Evolutionary conservation across 208 protist species (phyloP), one percentile per base, ranked within the genome.

Genomic region (Leishmania mexicana): DNA sequence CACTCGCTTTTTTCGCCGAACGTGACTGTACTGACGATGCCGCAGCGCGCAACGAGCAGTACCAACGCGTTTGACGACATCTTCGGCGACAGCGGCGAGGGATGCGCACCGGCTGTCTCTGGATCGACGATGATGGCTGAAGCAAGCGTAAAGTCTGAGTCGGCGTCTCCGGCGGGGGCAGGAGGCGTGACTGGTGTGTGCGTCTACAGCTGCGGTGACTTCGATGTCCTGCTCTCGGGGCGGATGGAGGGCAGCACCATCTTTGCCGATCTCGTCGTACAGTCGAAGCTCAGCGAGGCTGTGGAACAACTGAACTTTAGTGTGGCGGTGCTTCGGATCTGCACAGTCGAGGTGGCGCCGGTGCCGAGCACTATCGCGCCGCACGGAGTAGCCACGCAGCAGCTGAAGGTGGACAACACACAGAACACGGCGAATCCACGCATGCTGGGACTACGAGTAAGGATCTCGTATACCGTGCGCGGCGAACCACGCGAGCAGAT

Each of bases 291-390:
- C 19, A 64, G 53, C 15, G 76, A 28, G 13, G 31, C 76, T 10
- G 83, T 98, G 54, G 84, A 91, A 51, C 79, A 92, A 28, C 42
- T 98, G 31, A 86, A 79, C 11, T 93, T 96, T 73, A 94, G 95
- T 81, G 89, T 93, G 5, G 92, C 93, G 19, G 92, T 93, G 17
- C 90, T 92, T 17, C 88, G 90, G 75, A 89, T 77, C 24, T 94
- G 88, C 80, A 85, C 83, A 1, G 75, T 98, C 28, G 84, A 90
- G 62, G 85, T 96, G 40, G 88, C 82, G 8, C 90, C 90, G 42
- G 76, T 95, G 72, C 72, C 91, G 0, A 81, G 75, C 42, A 92
- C 86, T 17, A 64, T 81, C 38, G 83, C 93, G 1, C 85, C 93
- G 3, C 80, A 82, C 62, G 85, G 87, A 5, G 64, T 76, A 10